A percentile compares a stretch with the other conserved stretches of the same genome.
Conservation (phyloP, 345 rosid species). For the Nephelium lappaceum region DNA sequence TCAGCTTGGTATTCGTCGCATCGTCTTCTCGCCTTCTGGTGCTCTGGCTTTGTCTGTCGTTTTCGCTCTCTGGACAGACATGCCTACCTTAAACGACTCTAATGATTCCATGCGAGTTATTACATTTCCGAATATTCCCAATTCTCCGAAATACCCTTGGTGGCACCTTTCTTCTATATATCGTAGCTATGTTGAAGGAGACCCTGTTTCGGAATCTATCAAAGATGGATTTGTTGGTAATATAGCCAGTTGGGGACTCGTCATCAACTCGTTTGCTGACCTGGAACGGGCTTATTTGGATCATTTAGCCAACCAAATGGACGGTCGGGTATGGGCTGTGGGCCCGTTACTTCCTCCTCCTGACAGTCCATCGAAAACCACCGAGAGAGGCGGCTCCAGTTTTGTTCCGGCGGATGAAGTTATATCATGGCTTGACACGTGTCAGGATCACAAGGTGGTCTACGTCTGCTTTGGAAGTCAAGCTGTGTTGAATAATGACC, state of each 20-base stretch:
- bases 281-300: conserved; percentile 49
- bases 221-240: conserved; percentile 37
- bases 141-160: conserved; percentile 42
- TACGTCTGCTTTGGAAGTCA: no score
- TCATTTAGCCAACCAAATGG: conserved; percentile 19
- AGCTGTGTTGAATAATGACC: no score
- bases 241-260: conserved; percentile 52
- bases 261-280: conserved; percentile 53
- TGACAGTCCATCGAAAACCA: no score
- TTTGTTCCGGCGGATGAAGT: no score
- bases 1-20: conserved; percentile 40
- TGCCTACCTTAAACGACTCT: conserved; percentile 19
- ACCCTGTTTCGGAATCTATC: conserved; percentile 40
- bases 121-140: conserved; percentile 42
- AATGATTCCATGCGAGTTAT: neutral
- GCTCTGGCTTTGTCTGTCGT: conserved; percentile 36
- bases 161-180: conserved; percentile 38
- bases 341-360: no score
- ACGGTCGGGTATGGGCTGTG: no score
- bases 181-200: conserved; percentile 29
- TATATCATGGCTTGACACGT: no score
- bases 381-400: no score
- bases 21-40: conserved; percentile 66
- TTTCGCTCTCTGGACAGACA: conserved; percentile 29
- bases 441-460: no score